Evolutionary conservation across 345 rosid species (phyloP).

Genomic region (Melastoma malabathricum): DNA sequence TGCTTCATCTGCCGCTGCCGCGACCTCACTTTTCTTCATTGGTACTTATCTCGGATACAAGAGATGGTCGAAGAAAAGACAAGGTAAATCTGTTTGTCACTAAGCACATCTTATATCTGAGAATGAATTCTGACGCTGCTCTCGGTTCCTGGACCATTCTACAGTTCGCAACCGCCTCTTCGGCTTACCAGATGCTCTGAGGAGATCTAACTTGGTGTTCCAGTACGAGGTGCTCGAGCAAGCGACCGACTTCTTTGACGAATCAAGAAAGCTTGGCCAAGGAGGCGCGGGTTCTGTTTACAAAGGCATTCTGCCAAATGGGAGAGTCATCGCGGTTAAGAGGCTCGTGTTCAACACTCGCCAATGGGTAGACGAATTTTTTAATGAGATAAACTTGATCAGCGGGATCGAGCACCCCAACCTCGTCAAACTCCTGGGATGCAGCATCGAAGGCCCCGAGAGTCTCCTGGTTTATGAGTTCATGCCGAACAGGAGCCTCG

Average conservation of each 20-base stretch:
- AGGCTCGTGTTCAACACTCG: conserved; percentile 44
- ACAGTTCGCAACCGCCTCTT: background rate
- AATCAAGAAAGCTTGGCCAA: conserved; percentile 60
- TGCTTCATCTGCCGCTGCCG: conserved; percentile 3
- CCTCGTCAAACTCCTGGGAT: conserved; percentile 61
- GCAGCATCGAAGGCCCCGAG: conserved; percentile 81
- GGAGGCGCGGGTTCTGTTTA: conserved; percentile 76
- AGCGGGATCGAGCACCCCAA: conserved; percentile 52
- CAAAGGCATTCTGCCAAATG: conserved; percentile 62
- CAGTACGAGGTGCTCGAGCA: conserved; percentile 57
- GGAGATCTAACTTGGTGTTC: conserved; percentile 22
- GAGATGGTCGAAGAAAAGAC: conserved; percentile 2
- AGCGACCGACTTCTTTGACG: conserved; percentile 49
- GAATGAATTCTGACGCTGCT: background rate
- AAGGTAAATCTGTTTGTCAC: conserved; percentile 1
- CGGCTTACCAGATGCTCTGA: conserved; percentile 5
- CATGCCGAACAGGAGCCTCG: conserved; percentile 61
- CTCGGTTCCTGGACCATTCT: background rate
- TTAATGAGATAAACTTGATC: conserved; percentile 65
- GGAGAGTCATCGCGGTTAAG: conserved; percentile 58
- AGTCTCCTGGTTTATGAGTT: conserved; percentile 79
- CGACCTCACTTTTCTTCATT: conserved; percentile 1
- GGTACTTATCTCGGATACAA: conserved; percentile 4
- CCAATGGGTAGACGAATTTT: conserved; percentile 77
- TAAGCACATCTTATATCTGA: background rate